Percentiles rank a stretch among this genome's conserved stretches.
Evolutionary conservation across 305 asterid genomes (phyloP).

Genomic region (Fraxinus angustifolia): DNA sequence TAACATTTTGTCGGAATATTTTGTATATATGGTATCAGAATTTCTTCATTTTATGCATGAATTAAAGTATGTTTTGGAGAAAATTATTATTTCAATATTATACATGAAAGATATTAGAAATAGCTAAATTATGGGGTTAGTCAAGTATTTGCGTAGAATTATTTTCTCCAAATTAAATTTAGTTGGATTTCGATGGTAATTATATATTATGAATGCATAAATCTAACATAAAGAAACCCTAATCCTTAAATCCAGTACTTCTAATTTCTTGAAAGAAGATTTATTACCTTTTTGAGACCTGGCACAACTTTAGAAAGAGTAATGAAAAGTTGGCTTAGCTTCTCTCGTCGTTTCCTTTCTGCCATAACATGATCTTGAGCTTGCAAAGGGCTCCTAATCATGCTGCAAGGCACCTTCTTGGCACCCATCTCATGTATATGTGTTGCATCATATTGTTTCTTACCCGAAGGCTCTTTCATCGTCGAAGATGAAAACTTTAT

Average conservation of each 20-base stretch:
- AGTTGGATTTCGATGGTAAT: background rate
- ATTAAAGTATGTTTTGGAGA: background rate
- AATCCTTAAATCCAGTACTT: background rate
- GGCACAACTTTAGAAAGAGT: conserved; percentile 3
- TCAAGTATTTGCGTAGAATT: background rate
- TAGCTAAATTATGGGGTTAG: background rate
- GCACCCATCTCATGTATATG: background rate
- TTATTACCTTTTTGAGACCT: background rate
- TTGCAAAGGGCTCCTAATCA: background rate
- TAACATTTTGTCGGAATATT: background rate
- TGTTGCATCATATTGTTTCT: background rate
- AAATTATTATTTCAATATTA: background rate
- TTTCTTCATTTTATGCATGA: background rate
- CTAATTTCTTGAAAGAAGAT: background rate
- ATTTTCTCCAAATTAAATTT: background rate
- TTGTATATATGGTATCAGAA: background rate
- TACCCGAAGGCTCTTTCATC: background rate
- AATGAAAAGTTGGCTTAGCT: conserved; percentile 12
- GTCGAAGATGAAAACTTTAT: background rate
- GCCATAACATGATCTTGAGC: background rate
- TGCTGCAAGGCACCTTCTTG: background rate
- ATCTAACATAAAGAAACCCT: background rate
- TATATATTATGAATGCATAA: background rate
- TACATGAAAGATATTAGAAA: background rate
- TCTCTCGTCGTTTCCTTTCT: conserved; percentile 16